phyloP scores from a whole-genome alignment of 805 yeast genomes.

The Saccharomycopsis fibuligera region DNA sequence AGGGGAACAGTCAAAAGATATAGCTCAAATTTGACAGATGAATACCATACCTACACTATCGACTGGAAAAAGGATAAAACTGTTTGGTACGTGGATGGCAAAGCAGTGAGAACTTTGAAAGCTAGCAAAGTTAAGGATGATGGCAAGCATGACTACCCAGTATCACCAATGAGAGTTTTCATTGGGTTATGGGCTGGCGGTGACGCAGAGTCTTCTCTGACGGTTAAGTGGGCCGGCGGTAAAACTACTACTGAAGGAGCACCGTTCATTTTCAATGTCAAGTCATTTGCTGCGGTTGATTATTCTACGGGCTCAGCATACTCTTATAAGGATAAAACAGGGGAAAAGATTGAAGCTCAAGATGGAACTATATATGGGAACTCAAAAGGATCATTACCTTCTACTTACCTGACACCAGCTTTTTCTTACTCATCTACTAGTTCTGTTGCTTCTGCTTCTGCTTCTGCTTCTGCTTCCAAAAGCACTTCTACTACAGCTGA shows the following conservation, averaged over 20 bases:
- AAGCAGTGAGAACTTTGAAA: slow-evolving; percentile 45
- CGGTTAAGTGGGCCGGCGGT: slow-evolving; percentile 76
- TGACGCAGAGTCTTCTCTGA: slow-evolving; percentile 39
- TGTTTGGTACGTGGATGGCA: slow-evolving; percentile 57
- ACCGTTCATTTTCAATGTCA: slow-evolving; percentile 47
- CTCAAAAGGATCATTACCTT: no score
- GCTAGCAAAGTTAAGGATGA: slow-evolving; percentile 27
- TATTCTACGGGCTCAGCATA: slow-evolving; percentile 43
- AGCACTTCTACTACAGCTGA: not conserved
- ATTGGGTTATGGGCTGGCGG: slow-evolving; percentile 48
- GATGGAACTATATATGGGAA: no score
- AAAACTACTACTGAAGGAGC: slow-evolving; percentile 41
- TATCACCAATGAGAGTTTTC: slow-evolving; percentile 51
- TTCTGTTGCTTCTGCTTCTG: no score
- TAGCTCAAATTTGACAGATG: slow-evolving; percentile 24
- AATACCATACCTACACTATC: slow-evolving; percentile 55
- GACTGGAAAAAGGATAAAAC: slow-evolving; percentile 55
- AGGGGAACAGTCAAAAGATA: slow-evolving; percentile 50
- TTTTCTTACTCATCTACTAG: no score
- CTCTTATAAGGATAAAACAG: slow-evolving; percentile 43
- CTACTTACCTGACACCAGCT: no score
- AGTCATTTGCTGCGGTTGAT: slow-evolving; percentile 43
- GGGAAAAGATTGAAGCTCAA: no score
- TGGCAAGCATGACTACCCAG: slow-evolving; percentile 56
- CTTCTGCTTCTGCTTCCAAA: not conserved